Conservation (phyloP, 345 rosid genomes). For the Euphorbia lathyris region DNA sequence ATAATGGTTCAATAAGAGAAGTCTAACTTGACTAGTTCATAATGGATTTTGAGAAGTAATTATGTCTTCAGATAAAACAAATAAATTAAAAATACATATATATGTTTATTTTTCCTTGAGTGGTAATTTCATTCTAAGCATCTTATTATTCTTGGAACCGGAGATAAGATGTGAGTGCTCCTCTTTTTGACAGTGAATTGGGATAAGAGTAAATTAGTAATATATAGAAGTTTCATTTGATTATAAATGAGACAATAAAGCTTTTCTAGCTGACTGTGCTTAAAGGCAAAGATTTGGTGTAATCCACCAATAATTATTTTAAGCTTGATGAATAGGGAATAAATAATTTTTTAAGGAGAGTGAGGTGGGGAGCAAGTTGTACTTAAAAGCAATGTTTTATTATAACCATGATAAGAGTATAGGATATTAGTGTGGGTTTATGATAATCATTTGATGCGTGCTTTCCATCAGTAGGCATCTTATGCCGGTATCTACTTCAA, state of each 20-base stretch:
- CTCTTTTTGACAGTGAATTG: background rate
- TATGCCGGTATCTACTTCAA: conserved; percentile 6
- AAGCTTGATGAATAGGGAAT: conserved; percentile 19
- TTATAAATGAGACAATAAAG: conserved; percentile 15
- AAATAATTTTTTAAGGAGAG: conserved; percentile 7
- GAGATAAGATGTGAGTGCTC: background rate
- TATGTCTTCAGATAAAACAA: conserved; percentile 11
- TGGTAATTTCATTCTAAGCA: conserved; percentile 1
- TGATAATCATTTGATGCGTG: conserved; percentile 30
- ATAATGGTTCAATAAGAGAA: conserved; percentile 23
- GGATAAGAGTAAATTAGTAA: conserved; percentile 6
- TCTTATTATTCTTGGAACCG: conserved; percentile 4
- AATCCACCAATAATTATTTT: conserved; percentile 26
- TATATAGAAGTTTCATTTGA: conserved; percentile 16
- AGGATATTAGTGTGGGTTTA: conserved; percentile 15
- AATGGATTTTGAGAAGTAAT: conserved; percentile 13
- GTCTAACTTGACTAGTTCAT: conserved; percentile 10
- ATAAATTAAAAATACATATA: too few species aligned
- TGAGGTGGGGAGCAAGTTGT: conserved; percentile 21
- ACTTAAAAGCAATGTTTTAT: conserved; percentile 31
- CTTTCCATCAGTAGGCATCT: conserved; percentile 19
- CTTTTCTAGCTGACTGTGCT: conserved; percentile 25
- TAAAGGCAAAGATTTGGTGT: conserved; percentile 31
- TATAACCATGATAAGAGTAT: conserved; percentile 19
- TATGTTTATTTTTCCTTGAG: background rate